Evolutionary conservation across 2,329 filamentous ascomycete species (phyloP), one percentile per base, ranked within the genome.

Genomic region (Colletotrichum sublineola): DNA sequence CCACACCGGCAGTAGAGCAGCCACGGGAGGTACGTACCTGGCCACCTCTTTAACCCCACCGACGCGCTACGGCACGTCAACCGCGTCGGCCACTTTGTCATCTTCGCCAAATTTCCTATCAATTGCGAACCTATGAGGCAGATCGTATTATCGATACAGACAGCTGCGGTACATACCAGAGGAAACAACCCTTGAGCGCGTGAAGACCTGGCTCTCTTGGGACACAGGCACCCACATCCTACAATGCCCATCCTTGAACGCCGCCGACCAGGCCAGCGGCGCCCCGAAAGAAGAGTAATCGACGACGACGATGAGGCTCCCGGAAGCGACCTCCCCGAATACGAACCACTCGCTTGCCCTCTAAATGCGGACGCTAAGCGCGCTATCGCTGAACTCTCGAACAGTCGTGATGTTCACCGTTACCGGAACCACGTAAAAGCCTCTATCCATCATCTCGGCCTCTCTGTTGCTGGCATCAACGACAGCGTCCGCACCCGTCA

Each of bases 391-490:
- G 82, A 86, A 36, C 79, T 90, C 6, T 80, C 82, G 52, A 81
- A 80, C 68, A 82, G 80, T 53, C 82, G 82, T 58, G 79, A 83
- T 64, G 82, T 80, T 24, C 79, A 80, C 15, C 78, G 78, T 31
- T 88, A 88, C 77, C 81, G 85, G 33, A 77, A 80, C 9, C 86
- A 89, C 48, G 81, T 89, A 40, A 81, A 81, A 63, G 80, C 84
- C 33, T 84, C 86, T 6, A 74, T 84, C 46, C 78, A 81, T 8
- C 76, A 86, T 11, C 81, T 90, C 20, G 83, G 83, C 38, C 80
- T 81, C 52, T 82, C 79, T 68, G 84, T 89, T 15, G 82, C 83
- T 61, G 83, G 84, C 75, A 80, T 89, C 75, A 87, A 90, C 75
- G 88, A 89, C 66, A 79, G 80, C 7, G 75, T 85, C 2, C 79